Conservation (phyloP, 805 yeast species). For the Cyberlindnera meyerae region DNA sequence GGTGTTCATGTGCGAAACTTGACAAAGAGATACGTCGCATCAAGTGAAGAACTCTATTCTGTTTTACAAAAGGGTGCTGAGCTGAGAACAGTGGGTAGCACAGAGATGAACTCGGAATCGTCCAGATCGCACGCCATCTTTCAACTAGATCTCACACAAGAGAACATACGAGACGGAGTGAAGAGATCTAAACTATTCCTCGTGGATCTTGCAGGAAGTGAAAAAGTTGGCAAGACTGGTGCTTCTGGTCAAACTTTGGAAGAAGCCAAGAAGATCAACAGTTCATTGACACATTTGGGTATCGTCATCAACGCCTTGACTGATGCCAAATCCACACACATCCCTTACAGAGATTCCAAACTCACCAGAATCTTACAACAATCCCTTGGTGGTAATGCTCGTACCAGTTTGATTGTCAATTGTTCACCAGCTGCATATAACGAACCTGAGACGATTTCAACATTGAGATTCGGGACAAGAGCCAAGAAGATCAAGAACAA, state of each 20-base stretch:
- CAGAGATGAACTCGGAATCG: slow-evolving; percentile 68
- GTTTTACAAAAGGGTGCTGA: slow-evolving; percentile 56
- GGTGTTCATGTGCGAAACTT: slow-evolving; percentile 74
- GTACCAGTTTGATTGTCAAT: slow-evolving; percentile 68
- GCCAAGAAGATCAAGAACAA: slow-evolving; percentile 64
- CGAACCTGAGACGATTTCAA: slow-evolving; percentile 61
- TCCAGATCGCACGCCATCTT: slow-evolving; percentile 81
- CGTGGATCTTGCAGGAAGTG: slow-evolving; percentile 87
- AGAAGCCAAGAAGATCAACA: slow-evolving; percentile 81
- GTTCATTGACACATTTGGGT: slow-evolving; percentile 72
- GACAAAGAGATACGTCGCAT: slow-evolving; percentile 53
- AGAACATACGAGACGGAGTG: slow-evolving; percentile 49
- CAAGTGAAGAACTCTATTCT: slow-evolving; percentile 51
- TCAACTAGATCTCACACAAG: slow-evolving; percentile 62
- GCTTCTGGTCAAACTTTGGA: slow-evolving; percentile 70
- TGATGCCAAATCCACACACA: slow-evolving; percentile 57
- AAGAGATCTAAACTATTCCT: slow-evolving; percentile 63
- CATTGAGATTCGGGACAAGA: slow-evolving; percentile 68
- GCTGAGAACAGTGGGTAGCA: slow-evolving; percentile 51
- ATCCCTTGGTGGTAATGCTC: slow-evolving; percentile 76
- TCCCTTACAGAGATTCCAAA: slow-evolving; percentile 76
- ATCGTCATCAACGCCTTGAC: slow-evolving; percentile 77
- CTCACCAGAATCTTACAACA: slow-evolving; percentile 75
- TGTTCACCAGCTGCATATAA: slow-evolving; percentile 62
- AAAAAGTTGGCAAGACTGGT: slow-evolving; percentile 72